Conservation (phyloP, 441 rosid genomes). For the Lepidium campestre region DNA sequence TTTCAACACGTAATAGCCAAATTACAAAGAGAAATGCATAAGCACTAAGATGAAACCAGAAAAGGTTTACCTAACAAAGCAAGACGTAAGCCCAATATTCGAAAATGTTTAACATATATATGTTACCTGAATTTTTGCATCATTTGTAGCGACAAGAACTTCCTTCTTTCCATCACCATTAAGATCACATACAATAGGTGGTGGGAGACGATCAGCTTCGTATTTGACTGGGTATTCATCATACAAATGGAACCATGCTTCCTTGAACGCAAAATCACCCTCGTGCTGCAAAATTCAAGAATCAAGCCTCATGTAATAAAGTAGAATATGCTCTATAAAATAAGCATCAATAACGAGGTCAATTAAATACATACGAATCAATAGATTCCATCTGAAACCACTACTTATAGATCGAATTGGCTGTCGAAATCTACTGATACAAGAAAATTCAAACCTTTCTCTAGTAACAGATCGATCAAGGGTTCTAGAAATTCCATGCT, state of each 20-base stretch:
- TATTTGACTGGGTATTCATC: conserved; percentile 85
- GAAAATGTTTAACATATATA: not conserved
- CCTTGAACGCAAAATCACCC: conserved; percentile 94
- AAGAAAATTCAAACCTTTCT: not conserved
- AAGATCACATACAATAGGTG: conserved; percentile 84
- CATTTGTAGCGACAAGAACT: conserved; percentile 83
- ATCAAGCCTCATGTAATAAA: not conserved
- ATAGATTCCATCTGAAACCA: not conserved
- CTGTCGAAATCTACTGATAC: not conserved
- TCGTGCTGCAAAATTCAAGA: conserved; percentile 53
- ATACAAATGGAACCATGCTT: conserved; percentile 86
- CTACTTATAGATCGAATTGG: not conserved
- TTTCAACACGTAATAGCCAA: not conserved
- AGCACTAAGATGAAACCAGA: not conserved
- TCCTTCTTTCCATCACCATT: conserved; percentile 94
- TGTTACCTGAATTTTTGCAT: conserved; percentile 87
- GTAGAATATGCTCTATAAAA: not conserved
- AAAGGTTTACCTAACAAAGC: not conserved
- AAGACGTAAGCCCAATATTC: not conserved
- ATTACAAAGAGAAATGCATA: not conserved
- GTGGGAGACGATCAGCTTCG: conserved; percentile 91
- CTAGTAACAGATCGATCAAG: conserved; percentile 6
- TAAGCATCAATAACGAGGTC: not conserved
- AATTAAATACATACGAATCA: not conserved
- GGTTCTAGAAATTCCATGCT: conserved; percentile 5